Evolutionary conservation across 176 grass and related monocot genomes (phyloP), one percentile per base, ranked within the genome.

Genomic region (Metroxylon sagu): DNA sequence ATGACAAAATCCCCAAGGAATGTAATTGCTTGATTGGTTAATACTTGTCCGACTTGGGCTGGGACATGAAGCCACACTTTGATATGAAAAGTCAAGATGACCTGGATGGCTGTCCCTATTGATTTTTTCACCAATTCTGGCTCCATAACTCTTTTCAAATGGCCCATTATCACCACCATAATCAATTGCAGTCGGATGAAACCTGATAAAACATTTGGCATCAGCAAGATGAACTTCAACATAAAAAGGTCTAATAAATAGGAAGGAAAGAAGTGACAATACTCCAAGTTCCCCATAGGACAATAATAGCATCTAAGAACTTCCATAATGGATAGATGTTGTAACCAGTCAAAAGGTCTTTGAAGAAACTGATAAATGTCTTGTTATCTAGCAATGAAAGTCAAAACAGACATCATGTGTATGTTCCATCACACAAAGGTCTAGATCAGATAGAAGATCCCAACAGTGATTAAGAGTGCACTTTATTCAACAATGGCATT

Each of bases 111-210:
- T 67, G 52, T 62, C 53, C 82, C 61, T 62, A 7, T 53, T 70
- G 16, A 59, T 76, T 49, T 69, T 83, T 50, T 72, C 50, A 55
- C 66, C 16, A 27, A 77, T 54, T 62, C 66, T 57, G 15, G 55
- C 53, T 29, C 59, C 39, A 23, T 5, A 15, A 18, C 63, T 29
- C n/a, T 68, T 56, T 57, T 70, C 57, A 55, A 43, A 43, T 43
- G 83, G 54, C 49, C 68, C 77, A 70, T 77, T 70, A 52, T 55
- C 64, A 55, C 49, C 57, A 53, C 52, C 35, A 80, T 68, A 35
- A 12, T 66, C 72, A 59, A 51, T 68, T 77, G 26, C 49, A 67
- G 14, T 62, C 54, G 25, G 18, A 57, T 19, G 56, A 57, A 66
- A 53, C 73, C 73, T 80, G 63, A 19, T 48, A 16, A 59, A 59